Percentiles rank a stretch among this genome's conserved stretches.
Evolutionary conservation across 2,329 filamentous ascomycete species (phyloP).

Genomic region (Triangularia verruculosa): DNA sequence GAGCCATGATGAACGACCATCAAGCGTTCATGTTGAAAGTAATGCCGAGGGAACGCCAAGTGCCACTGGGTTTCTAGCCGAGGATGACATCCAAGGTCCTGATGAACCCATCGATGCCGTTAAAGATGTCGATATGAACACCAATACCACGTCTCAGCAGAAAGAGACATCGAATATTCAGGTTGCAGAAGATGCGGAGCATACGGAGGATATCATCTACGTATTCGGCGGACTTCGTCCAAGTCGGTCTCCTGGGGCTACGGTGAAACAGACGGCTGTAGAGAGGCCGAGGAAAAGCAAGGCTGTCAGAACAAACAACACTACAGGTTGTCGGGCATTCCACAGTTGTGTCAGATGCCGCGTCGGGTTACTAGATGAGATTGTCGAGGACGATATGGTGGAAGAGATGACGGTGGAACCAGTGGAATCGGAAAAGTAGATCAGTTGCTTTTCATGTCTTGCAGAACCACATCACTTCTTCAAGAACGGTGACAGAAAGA

Average conservation of each 20-base stretch:
- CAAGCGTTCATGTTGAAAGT: neutral
- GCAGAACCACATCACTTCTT: neutral
- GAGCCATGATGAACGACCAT: neutral
- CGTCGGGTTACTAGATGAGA: neutral
- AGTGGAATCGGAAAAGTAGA: neutral
- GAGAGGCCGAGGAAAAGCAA: neutral
- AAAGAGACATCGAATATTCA: neutral
- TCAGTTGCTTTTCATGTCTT: neutral
- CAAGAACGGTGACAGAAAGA: too few relatives aligned
- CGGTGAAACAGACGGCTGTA: neutral
- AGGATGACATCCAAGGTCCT: neutral
- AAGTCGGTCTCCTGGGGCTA: neutral
- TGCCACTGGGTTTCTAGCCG: neutral
- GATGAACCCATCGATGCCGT: neutral
- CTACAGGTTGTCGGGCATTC: neutral
- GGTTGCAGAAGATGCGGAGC: neutral
- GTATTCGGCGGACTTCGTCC: neutral
- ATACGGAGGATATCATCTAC: neutral
- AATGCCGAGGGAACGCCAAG: neutral
- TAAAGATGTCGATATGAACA: neutral
- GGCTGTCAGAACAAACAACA: neutral
- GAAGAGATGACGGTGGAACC: neutral
- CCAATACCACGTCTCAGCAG: neutral
- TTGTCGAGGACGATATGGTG: neutral
- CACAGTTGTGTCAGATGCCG: neutral